Evolutionary conservation across 441 rosid genomes (phyloP).

Genomic region (Cnidoscolus chayamansa): DNA sequence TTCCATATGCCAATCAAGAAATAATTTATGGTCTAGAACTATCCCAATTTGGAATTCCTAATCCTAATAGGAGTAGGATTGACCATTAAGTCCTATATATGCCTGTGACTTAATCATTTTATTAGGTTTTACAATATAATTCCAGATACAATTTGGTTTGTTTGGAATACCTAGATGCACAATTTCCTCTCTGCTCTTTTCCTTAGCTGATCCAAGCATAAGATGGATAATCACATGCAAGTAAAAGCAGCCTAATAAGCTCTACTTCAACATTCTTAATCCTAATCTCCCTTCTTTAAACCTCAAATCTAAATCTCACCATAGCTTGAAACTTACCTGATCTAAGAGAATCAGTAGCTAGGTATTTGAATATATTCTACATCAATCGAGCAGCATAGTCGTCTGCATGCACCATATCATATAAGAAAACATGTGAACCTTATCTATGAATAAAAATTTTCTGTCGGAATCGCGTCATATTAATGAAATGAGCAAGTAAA

Average conservation of each 20-base stretch:
- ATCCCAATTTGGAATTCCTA: no score
- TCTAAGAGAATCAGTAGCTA: neutral
- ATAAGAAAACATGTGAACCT: neutral
- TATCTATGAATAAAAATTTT: neutral
- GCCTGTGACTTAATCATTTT: no score
- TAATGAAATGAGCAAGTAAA: neutral
- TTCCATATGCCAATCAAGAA: no score
- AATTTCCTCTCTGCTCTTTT: no score
- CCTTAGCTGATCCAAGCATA: no score
- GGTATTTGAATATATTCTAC: neutral
- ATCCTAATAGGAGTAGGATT: no score
- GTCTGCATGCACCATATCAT: neutral
- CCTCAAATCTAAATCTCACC: neutral
- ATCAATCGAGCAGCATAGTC: neutral
- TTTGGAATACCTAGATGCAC: no score
- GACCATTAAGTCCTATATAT: no score
- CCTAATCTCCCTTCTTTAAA: neutral
- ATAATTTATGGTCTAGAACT: no score
- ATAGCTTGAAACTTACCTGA: neutral
- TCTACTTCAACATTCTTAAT: neutral
- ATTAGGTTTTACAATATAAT: no score
- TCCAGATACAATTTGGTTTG: no score
- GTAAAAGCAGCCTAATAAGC: neutral
- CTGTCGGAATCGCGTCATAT: neutral
- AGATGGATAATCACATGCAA: no score